Conservation (phyloP, 345 rosid species). For the Eucalyptus polybractea region DNA sequence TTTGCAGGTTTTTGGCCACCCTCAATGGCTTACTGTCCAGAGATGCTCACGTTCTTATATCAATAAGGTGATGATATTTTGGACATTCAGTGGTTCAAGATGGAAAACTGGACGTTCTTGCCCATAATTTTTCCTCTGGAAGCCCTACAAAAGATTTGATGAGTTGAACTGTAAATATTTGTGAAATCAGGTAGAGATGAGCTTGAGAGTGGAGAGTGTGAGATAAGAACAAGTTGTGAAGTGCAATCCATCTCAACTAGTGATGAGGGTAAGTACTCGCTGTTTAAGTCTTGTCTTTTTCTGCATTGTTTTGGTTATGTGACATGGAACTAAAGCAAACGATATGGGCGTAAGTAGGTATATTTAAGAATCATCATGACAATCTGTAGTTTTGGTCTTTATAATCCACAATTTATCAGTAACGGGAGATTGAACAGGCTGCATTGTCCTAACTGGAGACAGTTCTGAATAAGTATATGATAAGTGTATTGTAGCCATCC, state of each 20-base stretch:
- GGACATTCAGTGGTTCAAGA: not conserved
- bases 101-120: not conserved
- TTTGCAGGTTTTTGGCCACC: conserved; percentile 65
- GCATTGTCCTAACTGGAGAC: conserved; percentile 31
- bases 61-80: conserved; percentile 29
- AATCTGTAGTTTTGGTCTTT: not conserved
- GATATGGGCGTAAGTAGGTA: not conserved
- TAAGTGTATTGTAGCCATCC: conserved; percentile 47
- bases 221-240: conserved; percentile 44
- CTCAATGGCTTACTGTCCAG: conserved; percentile 82
- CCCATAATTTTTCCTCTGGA: not conserved
- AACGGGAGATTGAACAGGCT: conserved; percentile 12
- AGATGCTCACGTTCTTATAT: conserved; percentile 56
- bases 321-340: not conserved
- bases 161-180: not conserved
- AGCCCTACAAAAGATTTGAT: not conserved
- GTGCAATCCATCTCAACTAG: conserved; percentile 36
- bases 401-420: not conserved
- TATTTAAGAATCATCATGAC: not conserved
- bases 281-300: not conserved
- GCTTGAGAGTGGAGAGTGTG: conserved; percentile 54
- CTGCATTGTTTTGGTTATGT: not conserved
- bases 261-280: conserved; percentile 22
- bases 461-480: conserved; percentile 30
- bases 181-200: conserved; percentile 40